These are phyloP conservation scores for Termitomyces sp. DNA, from an alignment of 768 basidiomycete genomes.

Conservation along the genomic window DNA sequence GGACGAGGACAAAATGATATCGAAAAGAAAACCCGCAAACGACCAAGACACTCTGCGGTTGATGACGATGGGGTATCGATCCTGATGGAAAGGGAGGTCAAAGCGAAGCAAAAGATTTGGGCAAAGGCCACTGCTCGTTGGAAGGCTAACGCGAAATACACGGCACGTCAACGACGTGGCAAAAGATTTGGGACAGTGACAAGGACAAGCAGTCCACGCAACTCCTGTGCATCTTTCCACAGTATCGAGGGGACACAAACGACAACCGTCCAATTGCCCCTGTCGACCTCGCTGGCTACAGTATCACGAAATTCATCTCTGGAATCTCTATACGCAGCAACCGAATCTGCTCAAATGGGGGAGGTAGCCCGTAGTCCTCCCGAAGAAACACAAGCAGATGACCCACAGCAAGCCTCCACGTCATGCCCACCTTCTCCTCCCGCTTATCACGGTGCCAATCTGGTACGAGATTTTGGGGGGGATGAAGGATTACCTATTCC, in stretches of 20 bases:
- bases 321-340: conserved; percentile 12
- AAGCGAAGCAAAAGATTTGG: conserved; percentile 58
- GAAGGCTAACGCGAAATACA: conserved; percentile 58
- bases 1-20: conserved; percentile 38
- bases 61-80: conserved; percentile 29
- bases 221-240: conserved; percentile 21
- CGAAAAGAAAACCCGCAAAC: conserved; percentile 43
- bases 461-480: conserved; percentile 8
- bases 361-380: conserved; percentile 2
- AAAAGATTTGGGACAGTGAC: conserved; percentile 27
- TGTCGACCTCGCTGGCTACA: conserved; percentile 16
- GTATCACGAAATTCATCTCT: conserved; percentile 30
- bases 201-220: conserved; percentile 21
- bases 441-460: conserved; percentile 39
- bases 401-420: conserved; percentile 12
- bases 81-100: conserved; percentile 39
- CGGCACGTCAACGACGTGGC: conserved; percentile 57
- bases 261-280: conserved; percentile 4
- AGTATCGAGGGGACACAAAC: conserved; percentile 5
- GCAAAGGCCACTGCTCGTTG: conserved; percentile 63
- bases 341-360: background rate
- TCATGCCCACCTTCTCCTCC: conserved; percentile 23
- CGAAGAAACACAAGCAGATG: conserved; percentile 8
- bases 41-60: conserved; percentile 14
- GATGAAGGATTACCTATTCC: background rate